Percentiles rank a stretch among this genome's conserved stretches.
phyloP scores from a whole-genome alignment of 169 alveolate species.

The Cryptosporidium ubiquitum region DNA sequence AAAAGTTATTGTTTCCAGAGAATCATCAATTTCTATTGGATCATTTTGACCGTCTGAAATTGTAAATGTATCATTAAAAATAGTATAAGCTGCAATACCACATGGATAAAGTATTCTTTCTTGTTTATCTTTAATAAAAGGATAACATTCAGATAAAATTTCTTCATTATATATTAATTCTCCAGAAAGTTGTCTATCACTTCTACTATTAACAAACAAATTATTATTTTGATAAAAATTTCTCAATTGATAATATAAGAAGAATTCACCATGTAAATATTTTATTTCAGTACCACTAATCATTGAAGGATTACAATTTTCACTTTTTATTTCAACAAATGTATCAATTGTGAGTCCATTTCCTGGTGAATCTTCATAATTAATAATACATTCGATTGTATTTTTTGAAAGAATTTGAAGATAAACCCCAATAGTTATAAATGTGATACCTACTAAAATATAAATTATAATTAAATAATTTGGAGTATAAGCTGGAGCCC shows the following conservation, averaged over 20 bases:
- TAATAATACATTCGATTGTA: slow-evolving; percentile 40
- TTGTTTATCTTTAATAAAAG: slow-evolving; percentile 75
- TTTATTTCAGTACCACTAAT: slow-evolving; percentile 9
- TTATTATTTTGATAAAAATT: slow-evolving; percentile 83
- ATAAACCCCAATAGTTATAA: slow-evolving; percentile 31
- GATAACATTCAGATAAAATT: slow-evolving; percentile 76
- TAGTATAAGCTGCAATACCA: slow-evolving; percentile 80
- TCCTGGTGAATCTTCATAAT: slow-evolving; percentile 66
- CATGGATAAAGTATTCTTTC: slow-evolving; percentile 82
- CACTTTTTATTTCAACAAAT: slow-evolving; percentile 12
- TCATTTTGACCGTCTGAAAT: slow-evolving; percentile 75
- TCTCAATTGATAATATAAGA: slow-evolving; percentile 77
- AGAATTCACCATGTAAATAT: slow-evolving; percentile 26
- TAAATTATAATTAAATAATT: slow-evolving; percentile 20
- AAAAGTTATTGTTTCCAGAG: slow-evolving; percentile 80
- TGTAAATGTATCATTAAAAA: slow-evolving; percentile 81
- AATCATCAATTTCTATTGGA: slow-evolving; percentile 80
- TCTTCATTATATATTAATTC: slow-evolving; percentile 25
- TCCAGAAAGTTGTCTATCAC: slow-evolving; percentile 82
- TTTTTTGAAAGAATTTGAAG: neutral
- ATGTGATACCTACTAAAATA: slow-evolving; percentile 6
- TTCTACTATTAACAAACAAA: slow-evolving; percentile 76
- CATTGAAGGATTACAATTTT: slow-evolving; percentile 52
- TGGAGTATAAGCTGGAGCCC: slow-evolving; percentile 57
- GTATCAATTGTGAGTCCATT: slow-evolving; percentile 11